A percentile compares a stretch with the other conserved stretches of the same genome.
Conservation (phyloP, 306 rosid species). For the Quillaja saponaria region DNA sequence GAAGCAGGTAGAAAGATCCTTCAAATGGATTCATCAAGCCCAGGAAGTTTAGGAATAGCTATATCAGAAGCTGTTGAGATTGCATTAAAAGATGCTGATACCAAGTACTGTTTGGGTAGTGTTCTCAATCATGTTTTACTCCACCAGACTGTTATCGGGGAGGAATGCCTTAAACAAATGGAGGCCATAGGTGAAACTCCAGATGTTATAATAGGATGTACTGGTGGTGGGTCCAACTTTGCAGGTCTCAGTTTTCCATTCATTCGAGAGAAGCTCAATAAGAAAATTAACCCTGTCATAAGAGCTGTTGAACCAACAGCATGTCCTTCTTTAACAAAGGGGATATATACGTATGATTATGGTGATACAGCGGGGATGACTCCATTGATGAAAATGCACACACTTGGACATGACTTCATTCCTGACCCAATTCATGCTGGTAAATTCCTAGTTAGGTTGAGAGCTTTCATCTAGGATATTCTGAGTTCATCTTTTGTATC, state of each 20-base stretch:
- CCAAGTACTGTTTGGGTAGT: constrained; percentile 88
- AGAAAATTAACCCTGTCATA: constrained; percentile 74
- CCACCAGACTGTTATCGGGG: constrained; percentile 90
- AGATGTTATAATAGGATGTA: constrained; percentile 84
- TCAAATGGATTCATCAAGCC: constrained; percentile 66
- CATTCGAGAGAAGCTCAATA: constrained; percentile 72
- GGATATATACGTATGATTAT: constrained; percentile 73
- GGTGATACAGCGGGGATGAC: constrained; percentile 95
- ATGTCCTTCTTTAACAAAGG: constrained; percentile 93
- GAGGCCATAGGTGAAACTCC: constrained; percentile 89
- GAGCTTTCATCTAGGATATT: constrained; percentile 2
- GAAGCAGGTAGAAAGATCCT: constrained; percentile 72
- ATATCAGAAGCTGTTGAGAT: constrained; percentile 92
- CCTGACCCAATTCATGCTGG: constrained; percentile 98
- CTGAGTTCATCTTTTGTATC: constrained; percentile 1
- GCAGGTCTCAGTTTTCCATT: constrained; percentile 94
- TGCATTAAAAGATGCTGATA: constrained; percentile 69
- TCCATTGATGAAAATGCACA: constrained; percentile 97
- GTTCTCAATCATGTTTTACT: constrained; percentile 92
- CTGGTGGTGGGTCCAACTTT: constrained; percentile 95
- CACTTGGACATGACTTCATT: constrained; percentile 85
- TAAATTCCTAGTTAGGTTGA: constrained; percentile 28
- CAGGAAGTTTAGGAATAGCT: constrained; percentile 95
- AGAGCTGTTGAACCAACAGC: constrained; percentile 93
- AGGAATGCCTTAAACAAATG: constrained; percentile 91